phyloP scores from a whole-genome alignment of 2,329 filamentous ascomycete genomes.

The Nemania sp. region DNA sequence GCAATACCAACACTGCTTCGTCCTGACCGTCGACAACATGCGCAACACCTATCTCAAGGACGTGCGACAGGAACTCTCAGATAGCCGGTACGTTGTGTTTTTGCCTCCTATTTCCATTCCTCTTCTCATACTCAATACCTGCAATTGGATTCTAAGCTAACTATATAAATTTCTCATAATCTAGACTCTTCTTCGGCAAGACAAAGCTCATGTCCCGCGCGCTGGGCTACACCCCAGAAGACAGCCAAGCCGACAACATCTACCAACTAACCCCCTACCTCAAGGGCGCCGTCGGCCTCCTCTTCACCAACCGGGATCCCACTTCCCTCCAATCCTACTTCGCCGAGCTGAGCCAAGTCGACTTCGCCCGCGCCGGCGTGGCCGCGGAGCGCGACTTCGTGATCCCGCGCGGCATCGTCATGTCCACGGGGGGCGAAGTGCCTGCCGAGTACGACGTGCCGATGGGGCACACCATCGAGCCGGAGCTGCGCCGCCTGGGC shows the following conservation, averaged over 20 bases:
- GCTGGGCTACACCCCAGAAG: conserved; percentile 81
- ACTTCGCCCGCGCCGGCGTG: conserved; percentile 91
- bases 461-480: conserved; percentile 88
- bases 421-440: conserved; percentile 83
- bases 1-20: conserved; percentile 90
- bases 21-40: conserved; percentile 97
- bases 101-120: not conserved
- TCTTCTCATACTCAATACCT: conserved; percentile 52
- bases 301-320: conserved; percentile 86
- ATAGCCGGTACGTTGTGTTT: conserved; percentile 75
- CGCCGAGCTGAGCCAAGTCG: conserved; percentile 75
- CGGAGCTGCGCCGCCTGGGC: conserved; percentile 87
- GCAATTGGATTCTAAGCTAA: not conserved
- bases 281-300: conserved; percentile 84
- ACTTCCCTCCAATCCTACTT: conserved; percentile 79
- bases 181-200: conserved; percentile 98
- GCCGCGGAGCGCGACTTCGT: conserved; percentile 79
- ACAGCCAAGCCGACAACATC: conserved; percentile 84
- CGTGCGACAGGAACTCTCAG: conserved; percentile 84
- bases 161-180: conserved; percentile 52
- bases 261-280: conserved; percentile 77
- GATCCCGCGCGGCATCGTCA: conserved; percentile 85
- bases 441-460: conserved; percentile 85
- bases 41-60: conserved; percentile 96
- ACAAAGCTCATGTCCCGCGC: conserved; percentile 99